Percentiles rank a stretch among this genome's conserved stretches.
These are phyloP conservation scores for Calonectria pseudoturangicola DNA, from an alignment of 2,329 filamentous ascomycete species.

Conservation along the genomic window DNA sequence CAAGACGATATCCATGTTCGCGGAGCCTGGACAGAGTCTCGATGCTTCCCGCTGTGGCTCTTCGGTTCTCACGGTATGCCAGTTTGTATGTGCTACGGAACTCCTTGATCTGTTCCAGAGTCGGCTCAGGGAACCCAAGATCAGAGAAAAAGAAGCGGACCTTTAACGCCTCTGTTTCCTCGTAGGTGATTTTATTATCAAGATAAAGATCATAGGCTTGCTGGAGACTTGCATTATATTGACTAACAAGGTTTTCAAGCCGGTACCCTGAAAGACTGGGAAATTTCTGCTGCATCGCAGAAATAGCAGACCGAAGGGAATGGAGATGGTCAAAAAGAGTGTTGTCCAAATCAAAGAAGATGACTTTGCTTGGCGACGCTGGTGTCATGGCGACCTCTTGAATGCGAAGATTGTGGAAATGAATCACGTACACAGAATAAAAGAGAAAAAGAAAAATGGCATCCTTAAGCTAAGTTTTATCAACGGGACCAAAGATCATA, in stretches of 20 bases:
- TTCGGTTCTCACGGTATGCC: slow-evolving; percentile 30
- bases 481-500: no score
- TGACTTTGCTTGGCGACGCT: neutral
- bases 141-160: neutral
- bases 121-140: neutral
- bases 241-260: neutral
- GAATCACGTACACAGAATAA: no score
- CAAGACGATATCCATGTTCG: slow-evolving; percentile 9
- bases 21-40: neutral
- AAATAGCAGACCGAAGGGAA: neutral
- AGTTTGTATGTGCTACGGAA: slow-evolving; percentile 33
- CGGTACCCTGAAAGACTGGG: neutral
- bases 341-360: slow-evolving; percentile 40
- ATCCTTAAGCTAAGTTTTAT: no score
- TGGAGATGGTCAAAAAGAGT: slow-evolving; percentile 38
- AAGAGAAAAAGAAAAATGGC: no score
- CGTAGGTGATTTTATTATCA: neutral
- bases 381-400: neutral
- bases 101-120: neutral
- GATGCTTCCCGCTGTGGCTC: slow-evolving; percentile 16
- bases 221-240: slow-evolving; percentile 29
- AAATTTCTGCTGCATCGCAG: neutral
- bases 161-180: neutral
- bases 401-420: neutral
- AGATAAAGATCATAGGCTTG: slow-evolving; percentile 27